Evolutionary conservation across 257 asterid species (phyloP).

Genomic region (Fraxinus cuspidata): DNA sequence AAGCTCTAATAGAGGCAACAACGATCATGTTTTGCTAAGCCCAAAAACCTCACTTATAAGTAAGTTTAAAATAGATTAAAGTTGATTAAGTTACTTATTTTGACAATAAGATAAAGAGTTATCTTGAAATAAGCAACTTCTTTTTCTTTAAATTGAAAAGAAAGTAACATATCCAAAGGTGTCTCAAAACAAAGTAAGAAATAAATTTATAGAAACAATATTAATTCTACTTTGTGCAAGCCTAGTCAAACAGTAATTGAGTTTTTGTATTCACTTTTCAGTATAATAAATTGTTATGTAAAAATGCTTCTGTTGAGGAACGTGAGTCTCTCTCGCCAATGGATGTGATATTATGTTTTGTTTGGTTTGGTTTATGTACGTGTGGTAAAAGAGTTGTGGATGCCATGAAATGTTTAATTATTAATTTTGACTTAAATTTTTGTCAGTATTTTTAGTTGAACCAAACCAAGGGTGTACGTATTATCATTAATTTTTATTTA

Average conservation of each 20-base stretch:
- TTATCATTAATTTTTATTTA: no score
- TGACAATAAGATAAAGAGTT: neutral
- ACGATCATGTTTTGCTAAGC: neutral
- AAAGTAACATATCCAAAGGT: neutral
- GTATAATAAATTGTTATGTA: neutral
- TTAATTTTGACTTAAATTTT: no score
- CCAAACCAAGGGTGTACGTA: no score
- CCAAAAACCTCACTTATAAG: neutral
- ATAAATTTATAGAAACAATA: neutral
- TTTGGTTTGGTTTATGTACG: no score
- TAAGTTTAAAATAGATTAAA: neutral
- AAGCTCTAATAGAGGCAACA: conserved; percentile 48
- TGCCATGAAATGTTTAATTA: no score
- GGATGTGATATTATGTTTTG: neutral
- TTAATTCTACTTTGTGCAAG: neutral
- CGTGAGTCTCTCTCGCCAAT: neutral
- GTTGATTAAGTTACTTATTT: neutral
- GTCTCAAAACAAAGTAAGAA: neutral
- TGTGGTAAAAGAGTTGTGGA: no score
- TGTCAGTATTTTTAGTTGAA: no score
- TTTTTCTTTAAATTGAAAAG: neutral
- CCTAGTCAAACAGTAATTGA: neutral
- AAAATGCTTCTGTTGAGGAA: neutral
- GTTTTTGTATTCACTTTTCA: neutral
- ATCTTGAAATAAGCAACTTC: neutral